phyloP scores from a whole-genome alignment of 345 rosid species.

The Pistacia integerrima region DNA sequence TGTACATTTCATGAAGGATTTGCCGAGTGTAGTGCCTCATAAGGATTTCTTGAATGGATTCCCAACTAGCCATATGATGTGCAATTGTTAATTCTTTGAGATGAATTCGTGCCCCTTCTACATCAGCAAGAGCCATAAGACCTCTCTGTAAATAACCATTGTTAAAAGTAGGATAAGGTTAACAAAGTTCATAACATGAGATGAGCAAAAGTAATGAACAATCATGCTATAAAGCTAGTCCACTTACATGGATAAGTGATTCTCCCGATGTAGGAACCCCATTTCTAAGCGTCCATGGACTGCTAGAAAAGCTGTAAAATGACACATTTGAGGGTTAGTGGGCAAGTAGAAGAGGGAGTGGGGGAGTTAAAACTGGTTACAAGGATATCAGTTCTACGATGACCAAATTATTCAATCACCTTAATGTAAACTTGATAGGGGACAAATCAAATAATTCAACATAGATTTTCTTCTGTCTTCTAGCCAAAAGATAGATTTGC shows the following conservation, averaged over 20 bases:
- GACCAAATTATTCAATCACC: constrained; percentile 39
- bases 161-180: constrained; percentile 4
- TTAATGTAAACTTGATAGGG: constrained; percentile 72
- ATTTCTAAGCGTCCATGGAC: constrained; percentile 89
- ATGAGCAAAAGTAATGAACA: background rate
- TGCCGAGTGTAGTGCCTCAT: constrained; percentile 81
- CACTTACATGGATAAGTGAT: constrained; percentile 85
- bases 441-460: constrained; percentile 81
- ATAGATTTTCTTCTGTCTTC: constrained; percentile 81
- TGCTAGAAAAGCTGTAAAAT: constrained; percentile 81
- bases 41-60: constrained; percentile 87
- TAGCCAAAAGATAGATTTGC: constrained; percentile 70
- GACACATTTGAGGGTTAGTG: constrained; percentile 21
- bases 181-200: too few relatives aligned
- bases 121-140: constrained; percentile 94
- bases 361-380: background rate
- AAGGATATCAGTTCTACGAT: background rate
- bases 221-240: background rate
- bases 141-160: constrained; percentile 61
- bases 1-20: constrained; percentile 94
- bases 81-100: constrained; percentile 75
- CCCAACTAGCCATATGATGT: constrained; percentile 94
- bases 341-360: background rate
- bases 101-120: constrained; percentile 90
- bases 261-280: constrained; percentile 76